phyloP scores from a whole-genome alignment of 805 yeast species.

The Myxozyma nipponensis region DNA sequence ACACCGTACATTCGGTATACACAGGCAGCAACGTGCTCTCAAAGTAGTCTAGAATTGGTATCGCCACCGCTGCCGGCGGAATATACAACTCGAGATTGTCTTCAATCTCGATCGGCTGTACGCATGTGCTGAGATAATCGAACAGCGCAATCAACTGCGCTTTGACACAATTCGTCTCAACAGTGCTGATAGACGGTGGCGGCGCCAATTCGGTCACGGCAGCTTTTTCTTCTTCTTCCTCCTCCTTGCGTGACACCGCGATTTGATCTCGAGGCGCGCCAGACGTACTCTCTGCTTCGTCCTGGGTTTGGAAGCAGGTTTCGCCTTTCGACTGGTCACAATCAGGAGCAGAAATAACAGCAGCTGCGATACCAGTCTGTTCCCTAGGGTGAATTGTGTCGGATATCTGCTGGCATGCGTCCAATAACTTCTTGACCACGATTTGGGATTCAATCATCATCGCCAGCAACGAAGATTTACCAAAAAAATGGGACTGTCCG shows the following conservation, averaged over 20 bases:
- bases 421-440: slow-evolving; percentile 3
- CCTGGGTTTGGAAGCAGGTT: background rate
- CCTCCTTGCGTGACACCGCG: background rate
- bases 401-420: background rate
- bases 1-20: slow-evolving; percentile 2
- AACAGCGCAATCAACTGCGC: slow-evolving; percentile 8
- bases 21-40: slow-evolving; percentile 6
- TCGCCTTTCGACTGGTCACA: too few species aligned
- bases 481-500: slow-evolving; percentile 15
- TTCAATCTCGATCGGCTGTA: background rate
- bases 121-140: slow-evolving; percentile 12
- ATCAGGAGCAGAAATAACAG: too few species aligned
- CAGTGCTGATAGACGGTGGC: background rate
- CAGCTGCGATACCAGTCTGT: too few species aligned
- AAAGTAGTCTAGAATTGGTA: slow-evolving; percentile 4
- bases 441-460: slow-evolving; percentile 21
- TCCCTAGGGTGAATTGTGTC: background rate
- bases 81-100: background rate
- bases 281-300: background rate
- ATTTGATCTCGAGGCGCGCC: background rate
- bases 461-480: slow-evolving; percentile 19
- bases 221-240: background rate
- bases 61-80: background rate
- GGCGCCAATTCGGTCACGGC: background rate
- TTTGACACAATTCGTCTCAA: slow-evolving; percentile 1